Conservation (phyloP, 768 basidiomycete species). For the Chlorophyllum brunneum region DNA sequence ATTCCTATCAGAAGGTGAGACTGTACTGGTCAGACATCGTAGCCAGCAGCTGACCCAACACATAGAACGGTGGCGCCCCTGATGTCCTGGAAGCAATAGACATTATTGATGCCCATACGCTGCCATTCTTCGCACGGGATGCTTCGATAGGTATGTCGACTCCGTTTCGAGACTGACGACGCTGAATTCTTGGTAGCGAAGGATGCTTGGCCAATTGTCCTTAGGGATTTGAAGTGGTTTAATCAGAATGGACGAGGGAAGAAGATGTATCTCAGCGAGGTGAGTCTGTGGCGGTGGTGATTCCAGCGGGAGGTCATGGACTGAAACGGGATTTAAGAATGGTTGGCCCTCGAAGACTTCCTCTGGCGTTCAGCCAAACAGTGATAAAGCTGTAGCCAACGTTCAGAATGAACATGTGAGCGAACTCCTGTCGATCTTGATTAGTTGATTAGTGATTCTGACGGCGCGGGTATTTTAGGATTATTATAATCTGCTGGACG, state of each 20-base stretch:
- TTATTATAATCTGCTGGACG: conserved; percentile 62
- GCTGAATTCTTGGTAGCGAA: conserved; percentile 32
- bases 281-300: conserved; percentile 20
- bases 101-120: conserved; percentile 63
- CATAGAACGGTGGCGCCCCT: conserved; percentile 42
- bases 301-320: not conserved
- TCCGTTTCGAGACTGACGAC: not conserved
- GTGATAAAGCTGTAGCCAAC: conserved; percentile 53
- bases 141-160: conserved; percentile 49
- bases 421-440: not conserved
- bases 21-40: not conserved
- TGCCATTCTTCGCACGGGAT: conserved; percentile 60
- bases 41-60: not conserved
- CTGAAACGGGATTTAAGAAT: conserved; percentile 42
- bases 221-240: conserved; percentile 63
- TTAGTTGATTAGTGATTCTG: not conserved
- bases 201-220: conserved; percentile 59
- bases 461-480: conserved; percentile 36
- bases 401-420: conserved; percentile 59
- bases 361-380: conserved; percentile 60
- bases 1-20: conserved; percentile 45
- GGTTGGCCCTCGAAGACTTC: conserved; percentile 75
- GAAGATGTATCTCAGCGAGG: conserved; percentile 76
- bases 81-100: conserved; percentile 58
- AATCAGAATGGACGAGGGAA: conserved; percentile 58